Evolutionary conservation across 2,329 filamentous ascomycete genomes (phyloP), one percentile per base, ranked within the genome.

Genomic region (Whalleya microplaca): DNA sequence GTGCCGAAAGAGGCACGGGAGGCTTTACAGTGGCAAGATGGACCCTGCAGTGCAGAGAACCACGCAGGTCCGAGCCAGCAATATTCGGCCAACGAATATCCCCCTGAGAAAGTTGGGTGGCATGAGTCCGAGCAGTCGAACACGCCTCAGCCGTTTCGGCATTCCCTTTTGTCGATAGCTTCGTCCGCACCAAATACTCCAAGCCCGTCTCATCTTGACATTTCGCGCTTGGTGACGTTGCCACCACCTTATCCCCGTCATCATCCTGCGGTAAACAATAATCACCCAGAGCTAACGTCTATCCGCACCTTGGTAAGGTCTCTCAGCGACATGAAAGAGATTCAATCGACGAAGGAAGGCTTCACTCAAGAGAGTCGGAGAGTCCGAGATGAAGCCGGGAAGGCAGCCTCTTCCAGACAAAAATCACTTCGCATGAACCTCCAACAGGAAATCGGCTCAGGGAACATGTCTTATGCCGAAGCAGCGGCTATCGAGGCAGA

Each of bases 201-300:
- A 23, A 77, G 69, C 58, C 78, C 75, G 32, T 75, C 81, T 66
- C 85, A 85, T 55, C 76, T 98, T 2, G 94, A 99, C 68, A 89
- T 98, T 21, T 98, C 95, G 2, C 84, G 95, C 23, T 84, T 99
- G 1, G 90, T 99, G 3, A 97, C 95, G 0, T 80, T 99, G 27
- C 95, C 95, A 8, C 95, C 95, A 1, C 91, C 95, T 1, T 98
- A 96, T 71, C 95, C 95, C 1, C 88, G 94, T 7, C 94, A 98
- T 69, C 90, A 98, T 66, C 95, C 95, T 8, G 95, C 95, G 0
- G 91, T 98, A 16, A 97, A 96, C 72, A 99, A 98, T 69, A 96
- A 86, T 65, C 95, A 99, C 69, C 95, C 95, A 0, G 89, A 96
- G 62, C 82, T 99, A n/a, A 83, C 88, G 0, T 82, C 86, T 1